phyloP scores from a whole-genome alignment of 2,329 filamentous ascomycete genomes.

The Ascochyta rabiei region DNA sequence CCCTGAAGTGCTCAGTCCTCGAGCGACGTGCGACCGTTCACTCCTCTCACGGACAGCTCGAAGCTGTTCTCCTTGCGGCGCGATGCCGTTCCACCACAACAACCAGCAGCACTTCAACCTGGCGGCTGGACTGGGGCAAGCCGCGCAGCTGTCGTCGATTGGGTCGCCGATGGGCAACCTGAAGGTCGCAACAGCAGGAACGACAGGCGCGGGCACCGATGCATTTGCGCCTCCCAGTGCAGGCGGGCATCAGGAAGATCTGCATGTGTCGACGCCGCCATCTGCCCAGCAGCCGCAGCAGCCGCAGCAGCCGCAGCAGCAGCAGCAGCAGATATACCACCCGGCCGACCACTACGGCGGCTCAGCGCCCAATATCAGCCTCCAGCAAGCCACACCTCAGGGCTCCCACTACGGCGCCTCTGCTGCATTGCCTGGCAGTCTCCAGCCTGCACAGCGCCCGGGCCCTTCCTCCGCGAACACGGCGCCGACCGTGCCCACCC shows the following conservation, averaged over 20 bases:
- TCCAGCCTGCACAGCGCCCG: slow-evolving; percentile 63
- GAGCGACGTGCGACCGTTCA: slow-evolving; percentile 1
- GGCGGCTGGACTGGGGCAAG: slow-evolving; percentile 53
- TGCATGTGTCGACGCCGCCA: slow-evolving; percentile 59
- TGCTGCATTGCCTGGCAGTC: slow-evolving; percentile 62
- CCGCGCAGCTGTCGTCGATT: slow-evolving; percentile 55
- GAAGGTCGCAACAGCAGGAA: slow-evolving; percentile 47
- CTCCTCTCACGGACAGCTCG: slow-evolving; percentile 6
- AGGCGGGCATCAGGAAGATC: slow-evolving; percentile 59
- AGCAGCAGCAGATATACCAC: slow-evolving; percentile 51
- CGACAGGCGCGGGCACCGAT: slow-evolving; percentile 53
- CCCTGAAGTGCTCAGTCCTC: slow-evolving; percentile 9
- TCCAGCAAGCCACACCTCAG: slow-evolving; percentile 62
- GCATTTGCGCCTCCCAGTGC: slow-evolving; percentile 49
- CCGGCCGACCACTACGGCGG: slow-evolving; percentile 57
- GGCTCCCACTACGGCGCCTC: slow-evolving; percentile 53
- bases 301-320: slow-evolving; percentile 29
- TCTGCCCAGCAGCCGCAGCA: slow-evolving; percentile 20
- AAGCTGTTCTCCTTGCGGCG: slow-evolving; percentile 20
- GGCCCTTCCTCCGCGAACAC: slow-evolving; percentile 61
- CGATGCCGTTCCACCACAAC: slow-evolving; percentile 48
- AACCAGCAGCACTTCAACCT: slow-evolving; percentile 18
- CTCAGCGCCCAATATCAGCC: slow-evolving; percentile 61
- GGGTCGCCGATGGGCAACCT: slow-evolving; percentile 52
- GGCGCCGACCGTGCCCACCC: slow-evolving; percentile 63